Percentiles rank a stretch among this genome's conserved stretches.
phyloP scores from a whole-genome alignment of 768 basidiomycete species.

The Piloderma croceum region DNA sequence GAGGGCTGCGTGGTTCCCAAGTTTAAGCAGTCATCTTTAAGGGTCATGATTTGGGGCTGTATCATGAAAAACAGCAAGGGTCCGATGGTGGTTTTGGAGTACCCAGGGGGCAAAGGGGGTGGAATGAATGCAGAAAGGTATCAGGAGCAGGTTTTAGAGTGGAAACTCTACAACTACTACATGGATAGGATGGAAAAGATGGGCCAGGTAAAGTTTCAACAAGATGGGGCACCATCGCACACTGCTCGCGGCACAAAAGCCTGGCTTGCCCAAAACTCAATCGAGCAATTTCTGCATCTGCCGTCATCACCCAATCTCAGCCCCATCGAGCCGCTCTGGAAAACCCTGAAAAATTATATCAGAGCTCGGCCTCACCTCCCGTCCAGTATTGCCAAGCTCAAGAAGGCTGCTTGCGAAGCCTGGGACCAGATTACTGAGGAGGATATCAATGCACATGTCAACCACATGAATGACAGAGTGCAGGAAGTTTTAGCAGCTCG shows the following conservation, averaged over 20 bases:
- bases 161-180: not conserved
- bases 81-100: too few relatives aligned
- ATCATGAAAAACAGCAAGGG: constrained; percentile 7
- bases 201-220: constrained; percentile 5
- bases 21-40: constrained; percentile 3
- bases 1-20: constrained; percentile 9
- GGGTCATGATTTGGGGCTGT: constrained; percentile 10
- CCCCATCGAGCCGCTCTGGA: constrained; percentile 5
- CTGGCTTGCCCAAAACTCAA: constrained; percentile 18
- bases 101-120: too few relatives aligned
- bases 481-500: constrained; percentile 4
- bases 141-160: constrained; percentile 12
- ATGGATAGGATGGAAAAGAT: not conserved
- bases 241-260: constrained; percentile 1
- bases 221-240: constrained; percentile 8
- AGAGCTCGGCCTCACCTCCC: not conserved
- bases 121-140: too few relatives aligned
- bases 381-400: not conserved
- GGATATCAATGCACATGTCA: constrained; percentile 2
- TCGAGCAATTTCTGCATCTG: constrained; percentile 14
- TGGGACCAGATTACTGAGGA: constrained; percentile 6
- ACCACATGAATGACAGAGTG: not conserved
- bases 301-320: constrained; percentile 4
- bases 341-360: constrained; percentile 2
- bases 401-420: not conserved